Evolutionary conservation across 2,329 filamentous ascomycete genomes (phyloP), one percentile per base, ranked within the genome.

Genomic region (Talaromyces sp.): DNA sequence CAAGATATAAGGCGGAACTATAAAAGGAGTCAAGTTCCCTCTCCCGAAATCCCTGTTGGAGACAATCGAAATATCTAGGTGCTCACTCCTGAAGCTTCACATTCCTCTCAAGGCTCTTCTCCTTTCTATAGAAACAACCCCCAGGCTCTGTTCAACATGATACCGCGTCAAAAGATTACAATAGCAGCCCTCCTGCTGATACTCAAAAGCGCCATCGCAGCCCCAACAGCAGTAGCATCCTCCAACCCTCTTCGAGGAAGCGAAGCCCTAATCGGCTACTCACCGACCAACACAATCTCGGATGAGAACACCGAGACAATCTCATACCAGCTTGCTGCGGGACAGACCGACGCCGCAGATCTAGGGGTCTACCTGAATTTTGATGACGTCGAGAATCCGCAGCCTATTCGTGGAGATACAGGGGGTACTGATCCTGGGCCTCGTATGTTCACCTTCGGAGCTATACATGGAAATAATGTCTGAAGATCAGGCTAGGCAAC

Each of bases 301-400:
- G 73, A 71, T 11, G 69, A 75, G 58, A 67, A 76, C 33, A 77
- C 76, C 3, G 72, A 75, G 11, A 71, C 69, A 3, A 66, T 77
- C 21, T 67, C 74, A 3, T 80, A 77, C 58, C 70, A 80, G 40
- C 75, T 82, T 9, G 81, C 82, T 9, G 72, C 76, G 0, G 83
- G 81, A 0, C 84, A 87, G 67, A 79, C 79, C 1, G 80, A 80
- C 0, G 77, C 82, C 55, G 74, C 77, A 0, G 72, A 82, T 9
- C 73, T 84, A 14, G 85, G 84, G 0, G 68, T 80, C 1, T 84
- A 80, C 61, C 77, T 87, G 0, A 78, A 86, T 70, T 84, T 87
- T 66, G 77, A 81, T 57, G 73, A 79, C 60, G 77, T 79, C 31
- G 74, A 81, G 3, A 78, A 79, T 39, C 84, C 84, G 0, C 82